These are phyloP conservation scores for Grosmannia clavigera DNA, from an alignment of 2,329 filamentous ascomycete species.

Conservation along the genomic window DNA sequence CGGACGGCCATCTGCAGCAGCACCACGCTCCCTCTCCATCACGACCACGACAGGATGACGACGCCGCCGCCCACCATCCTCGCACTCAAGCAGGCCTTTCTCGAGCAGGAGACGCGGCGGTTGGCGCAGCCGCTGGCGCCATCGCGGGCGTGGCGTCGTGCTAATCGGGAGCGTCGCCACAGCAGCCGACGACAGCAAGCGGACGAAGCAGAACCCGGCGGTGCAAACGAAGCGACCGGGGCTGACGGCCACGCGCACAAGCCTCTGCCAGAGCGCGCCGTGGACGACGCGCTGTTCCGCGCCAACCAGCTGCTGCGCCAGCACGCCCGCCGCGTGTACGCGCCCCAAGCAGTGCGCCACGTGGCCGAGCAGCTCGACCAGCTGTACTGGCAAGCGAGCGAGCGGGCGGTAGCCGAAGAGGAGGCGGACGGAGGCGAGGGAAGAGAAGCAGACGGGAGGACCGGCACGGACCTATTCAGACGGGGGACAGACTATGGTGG, in stretches of 20 bases:
- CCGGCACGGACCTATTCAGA: conserved; percentile 12
- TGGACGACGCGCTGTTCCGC: conserved; percentile 44
- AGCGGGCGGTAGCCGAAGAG: conserved; percentile 16
- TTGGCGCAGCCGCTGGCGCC: conserved; percentile 47
- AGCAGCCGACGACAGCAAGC: background rate
- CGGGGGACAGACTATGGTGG: conserved; percentile 33
- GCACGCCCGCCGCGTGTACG: conserved; percentile 54
- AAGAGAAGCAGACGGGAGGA: conserved; percentile 17
- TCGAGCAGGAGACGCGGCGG: conserved; percentile 48
- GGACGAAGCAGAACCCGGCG: background rate
- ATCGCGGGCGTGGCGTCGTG: conserved; percentile 38
- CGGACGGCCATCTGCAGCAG: background rate
- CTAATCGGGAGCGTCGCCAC: conserved; percentile 23
- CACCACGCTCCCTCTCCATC: background rate
- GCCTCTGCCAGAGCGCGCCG: conserved; percentile 31
- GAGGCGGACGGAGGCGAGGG: conserved; percentile 6
- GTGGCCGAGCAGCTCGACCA: conserved; percentile 61
- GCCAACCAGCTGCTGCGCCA: conserved; percentile 52
- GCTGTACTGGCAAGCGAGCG: conserved; percentile 43
- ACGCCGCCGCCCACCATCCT: conserved; percentile 39
- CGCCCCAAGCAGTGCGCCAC: conserved; percentile 55
- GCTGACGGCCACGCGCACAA: conserved; percentile 12
- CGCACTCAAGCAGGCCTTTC: conserved; percentile 51
- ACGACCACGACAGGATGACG: conserved; percentile 1
- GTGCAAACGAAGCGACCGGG: background rate